phyloP scores from a whole-genome alignment of 1,284 basidiomycete species.

The Megacollybia platyphylla region DNA sequence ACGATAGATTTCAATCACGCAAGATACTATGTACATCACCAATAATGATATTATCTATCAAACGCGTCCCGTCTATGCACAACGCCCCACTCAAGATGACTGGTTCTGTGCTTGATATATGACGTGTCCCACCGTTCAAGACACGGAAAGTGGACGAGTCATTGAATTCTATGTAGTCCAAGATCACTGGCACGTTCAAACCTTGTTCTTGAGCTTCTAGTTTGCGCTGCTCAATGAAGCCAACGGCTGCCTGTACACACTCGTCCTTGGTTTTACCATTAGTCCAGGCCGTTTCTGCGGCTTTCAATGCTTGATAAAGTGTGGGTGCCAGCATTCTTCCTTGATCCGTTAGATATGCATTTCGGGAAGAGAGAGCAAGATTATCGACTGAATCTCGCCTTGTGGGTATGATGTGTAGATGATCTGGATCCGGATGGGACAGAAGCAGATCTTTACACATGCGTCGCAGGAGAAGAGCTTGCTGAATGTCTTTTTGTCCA shows the following conservation, averaged over 20 bases:
- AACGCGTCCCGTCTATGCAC: slow-evolving; percentile 76
- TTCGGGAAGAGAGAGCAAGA: slow-evolving; percentile 86
- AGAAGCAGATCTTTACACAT: slow-evolving; percentile 77
- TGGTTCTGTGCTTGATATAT: slow-evolving; percentile 17
- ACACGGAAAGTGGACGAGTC: slow-evolving; percentile 68
- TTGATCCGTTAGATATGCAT: slow-evolving; percentile 63
- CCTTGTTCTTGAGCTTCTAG: slow-evolving; percentile 20
- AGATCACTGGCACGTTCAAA: slow-evolving; percentile 42
- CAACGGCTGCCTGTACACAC: slow-evolving; percentile 33
- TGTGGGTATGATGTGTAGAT: slow-evolving; percentile 78
- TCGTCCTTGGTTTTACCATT: slow-evolving; percentile 36
- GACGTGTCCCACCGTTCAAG: slow-evolving; percentile 22
- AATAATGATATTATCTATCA: slow-evolving; percentile 89
- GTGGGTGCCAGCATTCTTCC: slow-evolving; percentile 64
- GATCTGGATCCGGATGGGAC: slow-evolving; percentile 56
- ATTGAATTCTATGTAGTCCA: slow-evolving; percentile 89
- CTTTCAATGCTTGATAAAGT: slow-evolving; percentile 58
- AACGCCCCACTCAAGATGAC: slow-evolving; percentile 84
- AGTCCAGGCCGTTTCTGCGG: slow-evolving; percentile 43
- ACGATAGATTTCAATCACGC: background rate
- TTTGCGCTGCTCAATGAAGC: slow-evolving; percentile 22
- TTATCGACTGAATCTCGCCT: slow-evolving; percentile 48
- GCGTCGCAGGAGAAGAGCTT: slow-evolving; percentile 80
- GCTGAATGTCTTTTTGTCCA: slow-evolving; percentile 98
- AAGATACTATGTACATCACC: slow-evolving; percentile 26